phyloP scores from a whole-genome alignment of 2,329 filamentous ascomycete genomes.

The Rhynchosporium secalis region DNA sequence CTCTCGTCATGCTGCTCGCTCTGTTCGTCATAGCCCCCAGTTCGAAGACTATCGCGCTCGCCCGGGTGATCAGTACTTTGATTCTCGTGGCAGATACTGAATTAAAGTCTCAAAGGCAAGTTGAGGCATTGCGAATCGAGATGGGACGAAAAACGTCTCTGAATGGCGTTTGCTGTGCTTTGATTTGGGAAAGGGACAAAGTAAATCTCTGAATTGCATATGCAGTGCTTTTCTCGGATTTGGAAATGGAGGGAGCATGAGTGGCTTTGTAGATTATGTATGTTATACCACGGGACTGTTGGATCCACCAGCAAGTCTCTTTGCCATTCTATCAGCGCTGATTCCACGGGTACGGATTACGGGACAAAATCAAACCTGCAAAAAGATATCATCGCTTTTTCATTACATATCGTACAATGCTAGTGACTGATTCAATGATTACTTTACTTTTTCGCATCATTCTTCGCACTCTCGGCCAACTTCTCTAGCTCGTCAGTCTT shows the following conservation, averaged over 20 bases:
- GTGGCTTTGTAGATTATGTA: not conserved
- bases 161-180: not conserved
- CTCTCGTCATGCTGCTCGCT: not conserved
- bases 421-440: not conserved
- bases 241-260: not conserved
- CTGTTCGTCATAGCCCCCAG: not conserved
- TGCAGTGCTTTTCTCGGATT: not conserved
- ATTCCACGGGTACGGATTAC: not conserved
- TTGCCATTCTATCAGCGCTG: not conserved
- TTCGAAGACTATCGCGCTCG: not conserved
- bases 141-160: too few relatives aligned
- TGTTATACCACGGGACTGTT: not conserved
- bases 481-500: slow-evolving; percentile 58
- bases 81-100: slow-evolving; percentile 3
- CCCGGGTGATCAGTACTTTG: slow-evolving; percentile 3
- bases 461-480: slow-evolving; percentile 52
- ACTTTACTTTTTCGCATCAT: slow-evolving; percentile 24
- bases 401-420: slow-evolving; percentile 10
- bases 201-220: not conserved
- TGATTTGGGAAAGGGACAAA: not conserved
- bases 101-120: not conserved
- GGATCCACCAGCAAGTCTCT: not conserved
- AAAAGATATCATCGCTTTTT: not conserved
- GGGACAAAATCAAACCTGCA: not conserved
- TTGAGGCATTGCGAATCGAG: not conserved